Evolutionary conservation across 257 asterid genomes (phyloP).

Genomic region (Nicotiana tabacum): DNA sequence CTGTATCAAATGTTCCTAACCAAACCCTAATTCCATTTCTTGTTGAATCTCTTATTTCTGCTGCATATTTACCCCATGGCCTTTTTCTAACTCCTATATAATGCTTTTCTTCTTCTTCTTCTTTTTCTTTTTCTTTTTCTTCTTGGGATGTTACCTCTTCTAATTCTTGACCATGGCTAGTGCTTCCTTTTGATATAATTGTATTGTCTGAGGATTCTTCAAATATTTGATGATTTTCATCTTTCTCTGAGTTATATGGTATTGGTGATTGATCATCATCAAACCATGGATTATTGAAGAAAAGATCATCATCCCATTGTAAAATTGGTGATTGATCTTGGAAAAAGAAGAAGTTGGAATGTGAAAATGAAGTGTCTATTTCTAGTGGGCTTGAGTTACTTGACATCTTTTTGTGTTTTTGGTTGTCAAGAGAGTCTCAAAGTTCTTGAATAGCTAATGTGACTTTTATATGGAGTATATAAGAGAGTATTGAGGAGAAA

Average conservation of each 20-base stretch:
- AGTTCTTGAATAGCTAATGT: background rate
- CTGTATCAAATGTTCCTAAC: conserved; percentile 35
- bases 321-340: background rate
- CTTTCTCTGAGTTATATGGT: background rate
- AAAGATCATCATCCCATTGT: background rate
- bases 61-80: conserved; percentile 41
- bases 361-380: background rate
- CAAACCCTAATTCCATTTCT: conserved; percentile 39
- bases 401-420: background rate
- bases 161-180: background rate
- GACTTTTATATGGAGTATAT: background rate
- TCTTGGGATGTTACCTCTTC: conserved; percentile 7
- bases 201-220: background rate
- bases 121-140: background rate
- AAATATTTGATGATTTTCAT: background rate
- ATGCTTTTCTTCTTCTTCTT: conserved; percentile 10
- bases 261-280: background rate
- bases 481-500: background rate
- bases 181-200: background rate
- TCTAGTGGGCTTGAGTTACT: conserved; percentile 1
- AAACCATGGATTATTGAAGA: background rate
- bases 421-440: background rate
- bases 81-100: conserved; percentile 31
- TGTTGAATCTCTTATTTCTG: conserved; percentile 42
- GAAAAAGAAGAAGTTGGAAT: background rate